Evolutionary conservation across 129 eudicot genomes (phyloP), one percentile per base, ranked within the genome.

Genomic region (Gnaphalium uliginosum): DNA sequence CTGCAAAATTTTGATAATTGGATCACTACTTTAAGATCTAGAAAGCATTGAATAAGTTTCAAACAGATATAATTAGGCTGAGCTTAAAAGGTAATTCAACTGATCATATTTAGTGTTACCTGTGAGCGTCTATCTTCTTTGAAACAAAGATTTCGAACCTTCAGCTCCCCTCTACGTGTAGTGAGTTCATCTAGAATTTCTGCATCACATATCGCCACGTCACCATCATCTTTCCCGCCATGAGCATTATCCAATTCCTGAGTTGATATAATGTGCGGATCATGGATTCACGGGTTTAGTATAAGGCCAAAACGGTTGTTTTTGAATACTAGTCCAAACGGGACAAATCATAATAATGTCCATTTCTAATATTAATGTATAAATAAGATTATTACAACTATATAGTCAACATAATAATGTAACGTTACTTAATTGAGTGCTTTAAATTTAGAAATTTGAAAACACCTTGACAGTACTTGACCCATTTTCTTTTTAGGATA

Each of bases 131-230:
- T 79, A 14, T 79, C 89, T 4, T 87, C 89, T 19, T 76, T 78
- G 58, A 76, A 79, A 78, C 89, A 84, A 48, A 61, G 37, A 62
- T 72, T 82, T 75, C 96, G 83, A 69, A 84, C 81, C 81, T 86
- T 89, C 17, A 86, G 27, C 74, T 86, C 91, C 37, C 96, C 91
- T 80, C 96, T 86, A 64, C 72, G 80, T 23, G 91, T 86, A 24
- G 89, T 89, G 33, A 86, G 50, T 54, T 81, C 87, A 64, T 89
- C 95, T 27, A 89, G 72, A 58, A 89, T 82, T 75, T 89, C 96
- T 26, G 81, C 87, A 71, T 86, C 96, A 41, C 73, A 78, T 8
- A 75, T 76, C 15, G 74, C 71, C 66, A 58, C 69, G 14, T 83
- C 88, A 60, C 66, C 83, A 11, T 76, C 84, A 29, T 35, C 60